Conservation (phyloP, 805 yeast genomes). For the Saccharomycopsis sp. region DNA sequence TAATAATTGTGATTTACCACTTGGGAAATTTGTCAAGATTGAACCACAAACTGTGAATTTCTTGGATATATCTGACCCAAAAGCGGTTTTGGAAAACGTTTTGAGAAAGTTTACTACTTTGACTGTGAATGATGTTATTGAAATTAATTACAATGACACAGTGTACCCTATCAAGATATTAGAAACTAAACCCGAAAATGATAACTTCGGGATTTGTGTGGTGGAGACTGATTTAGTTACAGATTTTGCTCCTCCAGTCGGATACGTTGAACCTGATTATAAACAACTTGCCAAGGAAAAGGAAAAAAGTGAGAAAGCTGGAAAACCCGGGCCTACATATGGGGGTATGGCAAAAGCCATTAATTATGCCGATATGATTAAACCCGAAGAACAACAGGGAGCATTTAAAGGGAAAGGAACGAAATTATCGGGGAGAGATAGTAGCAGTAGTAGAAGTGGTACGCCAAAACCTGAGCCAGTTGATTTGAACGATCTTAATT, state of each 20-base stretch:
- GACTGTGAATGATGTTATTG: constrained; percentile 77
- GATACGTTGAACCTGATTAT: constrained; percentile 89
- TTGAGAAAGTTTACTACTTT: constrained; percentile 84
- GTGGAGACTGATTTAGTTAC: constrained; percentile 95
- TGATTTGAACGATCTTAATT: constrained; percentile 39
- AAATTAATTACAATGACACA: constrained; percentile 74
- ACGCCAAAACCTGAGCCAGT: constrained; percentile 23
- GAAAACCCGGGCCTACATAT: constrained; percentile 35
- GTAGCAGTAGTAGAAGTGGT: constrained; percentile 6
- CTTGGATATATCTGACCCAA: constrained; percentile 89
- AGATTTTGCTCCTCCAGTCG: constrained; percentile 98
- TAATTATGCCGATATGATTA: constrained; percentile 23
- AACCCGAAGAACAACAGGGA: constrained; percentile 18
- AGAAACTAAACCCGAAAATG: constrained; percentile 76
- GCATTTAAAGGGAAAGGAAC: constrained; percentile 58
- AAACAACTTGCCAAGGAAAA: constrained; percentile 28
- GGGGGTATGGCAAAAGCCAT: constrained; percentile 47
- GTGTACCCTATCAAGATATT: constrained; percentile 74
- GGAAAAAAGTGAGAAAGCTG: constrained; percentile 15
- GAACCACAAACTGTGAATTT: constrained; percentile 95
- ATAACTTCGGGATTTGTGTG: constrained; percentile 71
- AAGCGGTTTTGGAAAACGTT: constrained; percentile 92
- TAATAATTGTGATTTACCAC: constrained; percentile 64
- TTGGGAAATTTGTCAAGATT: constrained; percentile 82
- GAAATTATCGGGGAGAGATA: constrained; percentile 53